These are phyloP conservation scores for Coemansia sp. DNA, from an alignment of 192 early-diverging fungal genomes.

Conservation along the genomic window DNA sequence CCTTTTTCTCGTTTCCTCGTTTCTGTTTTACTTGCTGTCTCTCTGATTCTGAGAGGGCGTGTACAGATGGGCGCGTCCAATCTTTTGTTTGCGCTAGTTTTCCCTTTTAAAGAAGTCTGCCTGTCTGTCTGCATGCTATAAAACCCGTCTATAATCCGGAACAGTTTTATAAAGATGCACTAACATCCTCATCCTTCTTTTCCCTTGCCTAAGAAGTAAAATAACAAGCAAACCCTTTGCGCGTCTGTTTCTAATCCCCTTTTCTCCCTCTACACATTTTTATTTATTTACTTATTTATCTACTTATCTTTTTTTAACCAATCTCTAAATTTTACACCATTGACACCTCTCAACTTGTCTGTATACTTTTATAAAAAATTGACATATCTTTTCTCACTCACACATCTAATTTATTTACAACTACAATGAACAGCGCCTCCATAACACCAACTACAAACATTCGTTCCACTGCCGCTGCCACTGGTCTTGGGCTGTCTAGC, in stretches of 20 bases:
- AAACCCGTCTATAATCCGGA: slow-evolving; percentile 4
- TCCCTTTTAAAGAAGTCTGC: slow-evolving; percentile 3
- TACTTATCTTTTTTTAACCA: background rate
- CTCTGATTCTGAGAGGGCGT: background rate
- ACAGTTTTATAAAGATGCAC: background rate
- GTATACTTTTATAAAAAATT: no score
- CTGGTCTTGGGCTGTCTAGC: slow-evolving; percentile 4
- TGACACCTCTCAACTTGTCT: no score
- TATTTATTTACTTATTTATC: slow-evolving; percentile 8
- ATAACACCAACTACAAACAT: background rate
- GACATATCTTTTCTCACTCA: no score
- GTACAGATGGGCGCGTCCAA: no score
- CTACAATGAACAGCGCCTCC: background rate
- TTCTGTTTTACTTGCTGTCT: background rate
- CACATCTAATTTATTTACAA: slow-evolving; percentile 7
- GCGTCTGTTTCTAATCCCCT: no score
- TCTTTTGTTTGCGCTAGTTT: no score
- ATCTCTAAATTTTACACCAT: no score
- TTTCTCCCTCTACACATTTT: background rate
- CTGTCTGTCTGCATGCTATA: slow-evolving; percentile 3
- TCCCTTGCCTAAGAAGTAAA: no score
- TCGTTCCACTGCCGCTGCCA: background rate
- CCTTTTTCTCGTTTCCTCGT: no score
- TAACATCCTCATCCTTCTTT: background rate
- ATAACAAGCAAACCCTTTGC: no score